Evolutionary conservation across 495 filamentous ascomycete species (phyloP).

Genomic region (Trypethelium eluteriae): DNA sequence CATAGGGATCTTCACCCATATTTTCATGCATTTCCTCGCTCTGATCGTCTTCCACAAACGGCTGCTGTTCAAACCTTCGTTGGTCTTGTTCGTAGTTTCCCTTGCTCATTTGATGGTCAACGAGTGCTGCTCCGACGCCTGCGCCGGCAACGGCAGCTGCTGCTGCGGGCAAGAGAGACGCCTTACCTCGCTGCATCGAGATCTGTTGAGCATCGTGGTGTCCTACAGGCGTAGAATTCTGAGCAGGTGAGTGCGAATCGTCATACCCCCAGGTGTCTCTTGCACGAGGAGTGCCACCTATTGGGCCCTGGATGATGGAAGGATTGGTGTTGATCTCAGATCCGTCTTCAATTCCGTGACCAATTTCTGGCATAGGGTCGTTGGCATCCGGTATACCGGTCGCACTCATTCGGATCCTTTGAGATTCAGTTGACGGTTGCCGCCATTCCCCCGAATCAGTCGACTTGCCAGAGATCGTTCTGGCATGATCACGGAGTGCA

Average conservation of each 20-base stretch:
- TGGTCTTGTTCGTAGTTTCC: slow-evolving; percentile 42
- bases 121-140: slow-evolving; percentile 38
- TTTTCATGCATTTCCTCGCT: slow-evolving; percentile 42
- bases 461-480: slow-evolving; percentile 15
- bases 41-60: slow-evolving; percentile 45
- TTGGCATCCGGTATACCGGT: slow-evolving; percentile 55
- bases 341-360: slow-evolving; percentile 52
- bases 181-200: slow-evolving; percentile 32
- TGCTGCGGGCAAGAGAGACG: slow-evolving; percentile 28
- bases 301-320: slow-evolving; percentile 63
- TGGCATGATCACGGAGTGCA: slow-evolving; percentile 23
- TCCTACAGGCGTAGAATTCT: slow-evolving; percentile 16
- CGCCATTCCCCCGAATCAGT: slow-evolving; percentile 12
- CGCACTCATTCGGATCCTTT: slow-evolving; percentile 50
- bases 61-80: slow-evolving; percentile 38
- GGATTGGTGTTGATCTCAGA: slow-evolving; percentile 73
- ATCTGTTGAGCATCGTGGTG: slow-evolving; percentile 30
- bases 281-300: slow-evolving; percentile 42
- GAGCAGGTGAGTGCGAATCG: slow-evolving; percentile 26
- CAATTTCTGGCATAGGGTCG: slow-evolving; percentile 62
- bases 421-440: slow-evolving; percentile 24
- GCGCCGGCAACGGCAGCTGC: slow-evolving; percentile 41
- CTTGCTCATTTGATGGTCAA: slow-evolving; percentile 31
- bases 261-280: slow-evolving; percentile 26
- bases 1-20: slow-evolving; percentile 21